Percentiles rank a stretch among this genome's conserved stretches.
phyloP scores from a whole-genome alignment of 192 early-diverging fungal genomes.

The Phlyctochytrium bullatum region DNA sequence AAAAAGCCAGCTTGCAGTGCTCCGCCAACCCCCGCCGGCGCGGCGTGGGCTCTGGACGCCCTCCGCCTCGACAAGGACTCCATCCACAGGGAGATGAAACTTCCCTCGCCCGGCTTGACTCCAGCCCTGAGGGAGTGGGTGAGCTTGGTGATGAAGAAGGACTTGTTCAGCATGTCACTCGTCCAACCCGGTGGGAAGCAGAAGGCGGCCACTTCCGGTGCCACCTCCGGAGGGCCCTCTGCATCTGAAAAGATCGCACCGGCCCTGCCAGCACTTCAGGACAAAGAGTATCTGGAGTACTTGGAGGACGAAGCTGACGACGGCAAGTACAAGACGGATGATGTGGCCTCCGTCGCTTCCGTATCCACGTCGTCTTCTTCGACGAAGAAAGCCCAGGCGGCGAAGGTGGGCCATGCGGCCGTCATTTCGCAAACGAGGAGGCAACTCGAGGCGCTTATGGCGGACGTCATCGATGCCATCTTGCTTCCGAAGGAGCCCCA shows the following conservation, averaged over 20 bases:
- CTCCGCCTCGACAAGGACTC: background rate
- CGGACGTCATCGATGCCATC: background rate
- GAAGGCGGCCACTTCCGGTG: too few species aligned
- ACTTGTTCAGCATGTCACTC: too few species aligned
- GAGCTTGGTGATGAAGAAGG: background rate
- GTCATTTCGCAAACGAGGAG: background rate
- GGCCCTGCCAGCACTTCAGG: background rate
- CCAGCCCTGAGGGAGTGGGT: background rate
- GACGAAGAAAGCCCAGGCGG: background rate
- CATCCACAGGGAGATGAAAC: background rate
- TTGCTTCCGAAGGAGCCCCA: background rate
- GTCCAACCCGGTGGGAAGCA: background rate
- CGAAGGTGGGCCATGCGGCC: background rate
- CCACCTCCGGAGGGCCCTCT: too few species aligned
- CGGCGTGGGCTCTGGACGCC: too few species aligned
- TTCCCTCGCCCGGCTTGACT: background rate
- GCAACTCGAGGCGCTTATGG: background rate
- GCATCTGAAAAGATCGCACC: too few species aligned
- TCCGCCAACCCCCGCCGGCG: too few species aligned
- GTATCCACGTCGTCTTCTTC: too few species aligned
- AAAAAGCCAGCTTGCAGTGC: too few species aligned
- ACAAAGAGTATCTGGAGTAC: too few species aligned
- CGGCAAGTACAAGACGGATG: background rate
- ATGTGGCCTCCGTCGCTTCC: background rate
- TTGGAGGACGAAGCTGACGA: background rate